Base-by-base conservation (phyloP, 257 asterid genomes). In the Eucommia ulmoides region DNA sequence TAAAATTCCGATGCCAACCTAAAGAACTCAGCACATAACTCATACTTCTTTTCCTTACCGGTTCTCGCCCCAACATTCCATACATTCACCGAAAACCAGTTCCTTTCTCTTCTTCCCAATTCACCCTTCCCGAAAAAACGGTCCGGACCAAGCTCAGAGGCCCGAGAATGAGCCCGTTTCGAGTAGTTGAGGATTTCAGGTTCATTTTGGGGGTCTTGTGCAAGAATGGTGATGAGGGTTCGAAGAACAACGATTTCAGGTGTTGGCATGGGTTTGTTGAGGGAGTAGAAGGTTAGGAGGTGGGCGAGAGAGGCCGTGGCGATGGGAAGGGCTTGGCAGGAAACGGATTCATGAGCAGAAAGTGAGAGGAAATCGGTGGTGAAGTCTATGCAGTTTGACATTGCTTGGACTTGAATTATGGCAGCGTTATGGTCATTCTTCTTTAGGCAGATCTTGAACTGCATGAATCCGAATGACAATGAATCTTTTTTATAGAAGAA, bases 371-470 rank as follows among this genome's bases (percentile, higher is more conserved):
- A 91, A 49, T 91, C 96, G 22, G 81, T 70, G 70, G 76, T 85
- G 79, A 91, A 91, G 68, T 91, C 98, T 22, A 86, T 84, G 70
- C 88, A 79, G 78, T 72, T 80, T 53, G 93, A 77, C 96, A 91
- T 81, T 51, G 87, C 88, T 75, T 79, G 86, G 79, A 86, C 74
- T 86, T 86, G 94, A 65, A 80, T 52, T 46, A 75, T 79, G 17
- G 98, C 96, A 4, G 63, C 62, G 67, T 33, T 25, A 54, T 61
- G 56, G 59, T 91, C 86, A 1, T 79, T 78, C 72, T 73, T 78
- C 69, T 80, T 96, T 71, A 86, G 66, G 75, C 69, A 79, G 59
- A 86, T 77, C 76, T 91, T 91, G 51, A 86, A 91, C 98, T 91
- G 94, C 79, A 71, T 64, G 46, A 51, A 38, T 26, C n/a, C n/a